A percentile compares a stretch with the other conserved stretches of the same genome.
phyloP scores from a whole-genome alignment of 345 rosid genomes.

The Gossypium arboreum region DNA sequence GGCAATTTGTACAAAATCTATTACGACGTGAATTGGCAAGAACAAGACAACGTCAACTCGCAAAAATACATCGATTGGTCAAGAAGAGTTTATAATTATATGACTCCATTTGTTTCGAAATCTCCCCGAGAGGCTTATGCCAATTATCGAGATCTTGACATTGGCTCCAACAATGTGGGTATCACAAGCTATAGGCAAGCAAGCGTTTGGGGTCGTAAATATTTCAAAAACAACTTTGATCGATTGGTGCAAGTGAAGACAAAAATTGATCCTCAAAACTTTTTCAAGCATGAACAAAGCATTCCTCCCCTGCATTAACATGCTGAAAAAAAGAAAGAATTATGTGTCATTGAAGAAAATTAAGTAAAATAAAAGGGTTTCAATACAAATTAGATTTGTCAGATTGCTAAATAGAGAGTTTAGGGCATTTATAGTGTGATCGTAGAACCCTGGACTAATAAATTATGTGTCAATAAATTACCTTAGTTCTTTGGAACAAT shows the following conservation, averaged over 20 bases:
- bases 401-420: not conserved
- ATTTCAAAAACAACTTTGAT: not conserved
- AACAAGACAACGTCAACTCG: not conserved
- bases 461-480: too few relatives aligned
- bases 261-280: not conserved
- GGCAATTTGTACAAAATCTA: constrained; percentile 1
- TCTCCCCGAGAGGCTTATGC: not conserved
- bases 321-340: not conserved
- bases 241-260: not conserved
- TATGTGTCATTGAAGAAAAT: not conserved
- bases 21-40: not conserved
- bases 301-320: constrained; percentile 8
- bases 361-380: not conserved
- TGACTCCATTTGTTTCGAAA: not conserved
- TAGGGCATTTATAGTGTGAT: too few relatives aligned
- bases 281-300: not conserved
- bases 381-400: not conserved
- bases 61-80: not conserved
- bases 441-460: too few relatives aligned
- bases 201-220: not conserved
- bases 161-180: not conserved
- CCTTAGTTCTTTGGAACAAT: too few relatives aligned
- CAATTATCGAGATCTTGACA: not conserved
- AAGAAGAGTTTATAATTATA: not conserved
- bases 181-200: not conserved